phyloP scores from a whole-genome alignment of 805 yeast species.

The Priceomyces fermenticarens region DNA sequence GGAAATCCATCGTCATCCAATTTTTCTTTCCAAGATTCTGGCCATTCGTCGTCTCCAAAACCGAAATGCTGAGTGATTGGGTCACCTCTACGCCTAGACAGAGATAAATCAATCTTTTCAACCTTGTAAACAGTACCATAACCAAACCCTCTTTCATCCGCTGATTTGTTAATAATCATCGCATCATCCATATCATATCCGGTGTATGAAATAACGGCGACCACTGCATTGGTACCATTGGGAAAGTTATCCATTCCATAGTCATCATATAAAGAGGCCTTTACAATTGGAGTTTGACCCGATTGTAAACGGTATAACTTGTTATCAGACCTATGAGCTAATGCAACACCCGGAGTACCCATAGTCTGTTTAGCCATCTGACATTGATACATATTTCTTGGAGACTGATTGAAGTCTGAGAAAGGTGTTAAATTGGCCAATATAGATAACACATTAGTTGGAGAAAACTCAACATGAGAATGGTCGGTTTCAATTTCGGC shows the following conservation, averaged over 20 bases:
- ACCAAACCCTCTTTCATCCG: constrained; percentile 97
- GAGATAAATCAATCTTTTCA: constrained; percentile 81
- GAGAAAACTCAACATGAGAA: constrained; percentile 90
- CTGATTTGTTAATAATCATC: constrained; percentile 95
- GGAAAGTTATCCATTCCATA: constrained; percentile 99
- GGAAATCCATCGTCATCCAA: constrained; percentile 94
- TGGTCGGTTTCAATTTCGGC: constrained; percentile 82
- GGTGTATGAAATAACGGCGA: constrained; percentile 96
- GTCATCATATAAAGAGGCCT: constrained; percentile 89
- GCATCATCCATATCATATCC: constrained; percentile 99
- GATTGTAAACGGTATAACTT: constrained; percentile 88
- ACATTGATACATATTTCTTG: constrained; percentile 99
- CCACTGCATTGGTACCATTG: constrained; percentile 97
- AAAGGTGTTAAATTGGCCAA: constrained; percentile 97
- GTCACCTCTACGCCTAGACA: constrained; percentile 83
- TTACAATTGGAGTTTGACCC: constrained; percentile 97
- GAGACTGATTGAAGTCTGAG: constrained; percentile 97
- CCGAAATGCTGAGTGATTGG: constrained; percentile 94
- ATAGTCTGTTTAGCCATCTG: constrained; percentile 99
- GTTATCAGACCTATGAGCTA: constrained; percentile 89
- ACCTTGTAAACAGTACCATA: constrained; percentile 96
- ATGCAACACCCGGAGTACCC: constrained; percentile 99
- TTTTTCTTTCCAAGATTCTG: constrained; percentile 82
- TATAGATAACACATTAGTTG: constrained; percentile 91
- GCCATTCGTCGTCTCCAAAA: constrained; percentile 91